Evolutionary conservation across 805 yeast species (phyloP), one percentile per base, ranked within the genome.

Genomic region (Yamadazyma tumulicola): DNA sequence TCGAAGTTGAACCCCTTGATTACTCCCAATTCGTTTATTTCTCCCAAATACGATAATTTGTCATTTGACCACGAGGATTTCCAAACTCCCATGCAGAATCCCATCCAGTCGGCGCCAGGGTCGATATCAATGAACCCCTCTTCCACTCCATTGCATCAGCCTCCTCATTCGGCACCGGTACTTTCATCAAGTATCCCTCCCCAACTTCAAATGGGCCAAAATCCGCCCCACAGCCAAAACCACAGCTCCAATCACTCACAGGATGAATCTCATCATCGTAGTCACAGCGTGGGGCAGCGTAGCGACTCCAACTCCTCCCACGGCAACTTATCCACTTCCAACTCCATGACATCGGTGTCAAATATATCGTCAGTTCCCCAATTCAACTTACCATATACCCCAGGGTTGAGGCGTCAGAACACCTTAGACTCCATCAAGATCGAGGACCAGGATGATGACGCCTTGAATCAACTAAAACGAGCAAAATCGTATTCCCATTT

Each of bases 391-490:
- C n/a, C n/a, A n/a, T 21, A 9, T 21, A 21, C 9, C 11, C 39
- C 39, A 28, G 26, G 19, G 2, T 43, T 51, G n/a, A 48, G 46
- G 26, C 37, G 57, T 20, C 49, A 50, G 26, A 61, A 56, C 34
- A 49, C 58, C 7, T 37, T 61, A 16, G 67, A 61, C 18, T 47
- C 63, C 3, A 54, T 61, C 28, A 49, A 51, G 18, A 52, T 59
- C 38, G 69, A 64, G 40, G 64, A 57, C 32, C 67, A 63, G 34
- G 69, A 65, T 30, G 64, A 65, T 41, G 70, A 67, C 47, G 72
- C 72, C 0, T 55, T 67, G 38, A 60, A 60, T 41, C 67, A 64
- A 37, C 48, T 67, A 37, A 51, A 55, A 29, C 56, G 62, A 40
- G 69, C 69, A 9, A 62, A 61, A 43, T 57, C 66, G 5, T 58